These are phyloP conservation scores for Cajanus cajan DNA, from an alignment of 306 rosid species.

Conservation along the genomic window DNA sequence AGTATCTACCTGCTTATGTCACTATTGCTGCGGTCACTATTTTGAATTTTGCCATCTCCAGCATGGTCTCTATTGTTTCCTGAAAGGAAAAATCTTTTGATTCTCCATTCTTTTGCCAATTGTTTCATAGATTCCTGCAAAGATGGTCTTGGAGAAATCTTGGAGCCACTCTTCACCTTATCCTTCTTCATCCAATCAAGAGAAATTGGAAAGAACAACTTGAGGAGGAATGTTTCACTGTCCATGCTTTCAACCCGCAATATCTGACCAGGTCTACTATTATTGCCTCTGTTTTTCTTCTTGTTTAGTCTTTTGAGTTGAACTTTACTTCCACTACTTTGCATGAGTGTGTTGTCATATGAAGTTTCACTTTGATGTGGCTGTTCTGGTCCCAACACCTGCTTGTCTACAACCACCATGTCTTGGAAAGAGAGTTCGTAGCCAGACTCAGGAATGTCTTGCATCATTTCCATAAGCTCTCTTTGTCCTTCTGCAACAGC, in stretches of 20 bases:
- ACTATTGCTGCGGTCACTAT: neutral
- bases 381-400: slow-evolving; percentile 10
- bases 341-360: neutral
- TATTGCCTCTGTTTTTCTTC: slow-evolving; percentile 31
- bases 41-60: slow-evolving; percentile 18
- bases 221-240: slow-evolving; percentile 53
- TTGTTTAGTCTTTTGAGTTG: slow-evolving; percentile 27
- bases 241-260: slow-evolving; percentile 58
- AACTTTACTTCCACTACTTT: neutral
- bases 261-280: slow-evolving; percentile 39
- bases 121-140: slow-evolving; percentile 22
- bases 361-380: slow-evolving; percentile 29
- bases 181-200: slow-evolving; percentile 50
- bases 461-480: slow-evolving; percentile 56
- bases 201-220: slow-evolving; percentile 64
- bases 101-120: slow-evolving; percentile 32
- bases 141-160: slow-evolving; percentile 35
- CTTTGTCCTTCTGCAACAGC: slow-evolving; percentile 50
- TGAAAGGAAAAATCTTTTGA: slow-evolving; percentile 18
- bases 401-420: slow-evolving; percentile 53
- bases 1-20: slow-evolving; percentile 47
- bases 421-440: slow-evolving; percentile 75
- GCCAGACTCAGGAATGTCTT: slow-evolving; percentile 55
- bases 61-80: slow-evolving; percentile 28
- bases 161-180: slow-evolving; percentile 38